Base-by-base conservation (phyloP, 352 stramenopile genomes). In the Thalassiosira mediterranea region DNA sequence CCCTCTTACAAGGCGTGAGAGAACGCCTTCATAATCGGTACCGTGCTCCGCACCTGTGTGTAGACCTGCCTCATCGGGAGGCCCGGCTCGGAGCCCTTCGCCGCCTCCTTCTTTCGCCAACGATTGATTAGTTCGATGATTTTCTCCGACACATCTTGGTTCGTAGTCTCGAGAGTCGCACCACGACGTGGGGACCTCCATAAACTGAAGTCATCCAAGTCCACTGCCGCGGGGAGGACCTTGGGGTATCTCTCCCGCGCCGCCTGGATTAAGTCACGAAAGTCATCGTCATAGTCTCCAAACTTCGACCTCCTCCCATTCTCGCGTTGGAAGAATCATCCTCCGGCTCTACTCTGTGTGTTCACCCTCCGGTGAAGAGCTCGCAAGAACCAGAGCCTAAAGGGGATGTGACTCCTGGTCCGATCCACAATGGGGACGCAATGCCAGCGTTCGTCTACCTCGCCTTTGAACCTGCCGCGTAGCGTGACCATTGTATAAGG, bases 91-190 rank as follows among this genome's bases (percentile, higher is more conserved):
- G 21, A 19, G 15, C 57, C 67, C 17, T 31, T 54, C 46, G 28
- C 11, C 15, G n/a, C 10, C 23, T 64, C 47, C 1, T 10, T 5
- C 52, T 56, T 70, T 5, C 60, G 4, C 68, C 68, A 78, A 64
- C 68, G 32, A 17, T 72, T 78, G 59, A 52, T 67, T 29, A 34
- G 15, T 3, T 78, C 40, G 17, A 72, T 66, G 2, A 32, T 40
- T 2, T 7, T 23, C 28, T 65, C 21, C 15, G 11, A 2, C 3
- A 78, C 60, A 7, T 28, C 25, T 26, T 8, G n/a, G 17, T 66
- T 59, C 4, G 26, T 31, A 13, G 68, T 53, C n/a, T 49, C 17
- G 13, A 44, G 47, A 26, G 25, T 59, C 23, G 68, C 25, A 29
- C 68, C 68, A 54, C 68, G 49, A 15, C 60, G 59, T 1, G 59